Evolutionary conservation across 2,329 filamentous ascomycete genomes (phyloP), one percentile per base, ranked within the genome.

Genomic region (Fusarium pseudonygamai): DNA sequence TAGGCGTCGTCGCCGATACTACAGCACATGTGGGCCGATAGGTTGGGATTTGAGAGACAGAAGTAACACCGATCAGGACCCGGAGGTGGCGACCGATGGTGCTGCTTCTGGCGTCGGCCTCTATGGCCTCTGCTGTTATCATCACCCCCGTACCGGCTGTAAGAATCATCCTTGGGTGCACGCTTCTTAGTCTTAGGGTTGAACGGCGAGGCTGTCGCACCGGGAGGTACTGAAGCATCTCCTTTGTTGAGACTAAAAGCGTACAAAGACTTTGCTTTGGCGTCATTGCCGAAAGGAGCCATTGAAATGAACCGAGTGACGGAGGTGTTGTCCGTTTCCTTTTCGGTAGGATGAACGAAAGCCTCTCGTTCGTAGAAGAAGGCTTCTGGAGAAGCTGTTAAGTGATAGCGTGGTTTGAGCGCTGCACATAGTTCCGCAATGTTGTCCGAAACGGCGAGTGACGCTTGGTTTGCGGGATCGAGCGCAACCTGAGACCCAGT

Each of bases 271-370:
- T 96, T 98, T 56, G 93, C 91, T 81, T 97, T 97, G 26, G 86
- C 85, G 0, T 88, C 72, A 77, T 97, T 97, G 64, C 90, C 93
- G 77, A 90, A 95, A 0, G 92, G 87, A 0, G 95, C 95, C 60
- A 98, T 85, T 60, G 95, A 97, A 77, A 98, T 93, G 84, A 99
- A 99, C 24, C 96, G 91, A 3, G 96, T 98, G 15, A 97, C 83
- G 3, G 86, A 84, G 72, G 88, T 87, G 28, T 85, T 83, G 64
- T 91, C 87, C 12, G 80, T 76, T 1, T 84, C 84, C 20, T 83
- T 82, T 42, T 82, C 80, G 12, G 82, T 75, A 4, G 88, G 86
- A 79, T 97, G 92, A 78, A 96, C 91, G 84, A 98, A 99, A 0
- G 96, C 94, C 82, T 98, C 96, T 63, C 96, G 91, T 83, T 99